These are phyloP conservation scores for Penicillium psychrofluorescens DNA, from an alignment of 495 filamentous ascomycete species.

Conservation along the genomic window DNA sequence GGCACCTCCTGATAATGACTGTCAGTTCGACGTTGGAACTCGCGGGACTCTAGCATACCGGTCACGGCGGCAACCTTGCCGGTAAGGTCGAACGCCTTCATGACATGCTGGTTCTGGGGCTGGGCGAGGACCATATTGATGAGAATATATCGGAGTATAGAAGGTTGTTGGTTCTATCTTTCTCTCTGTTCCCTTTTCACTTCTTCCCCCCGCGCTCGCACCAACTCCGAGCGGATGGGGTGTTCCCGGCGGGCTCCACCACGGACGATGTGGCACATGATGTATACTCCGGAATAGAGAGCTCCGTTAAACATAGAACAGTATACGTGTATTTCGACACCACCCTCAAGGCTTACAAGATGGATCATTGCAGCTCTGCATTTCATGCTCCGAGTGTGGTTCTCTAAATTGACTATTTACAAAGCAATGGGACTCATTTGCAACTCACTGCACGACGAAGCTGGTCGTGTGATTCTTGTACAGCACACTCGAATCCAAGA, in stretches of 20 bases:
- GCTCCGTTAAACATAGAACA: too few species aligned
- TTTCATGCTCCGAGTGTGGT: too few species aligned
- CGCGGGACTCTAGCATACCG: slow-evolving; percentile 3
- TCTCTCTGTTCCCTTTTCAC: not conserved
- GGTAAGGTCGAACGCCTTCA: slow-evolving; percentile 26
- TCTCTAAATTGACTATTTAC: too few species aligned
- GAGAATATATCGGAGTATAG: not conserved
- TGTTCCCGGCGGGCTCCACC: not conserved
- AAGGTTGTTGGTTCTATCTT: too few species aligned
- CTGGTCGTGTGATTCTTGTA: slow-evolving; percentile 41
- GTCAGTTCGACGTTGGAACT: not conserved
- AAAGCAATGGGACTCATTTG: too few species aligned
- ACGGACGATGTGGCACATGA: not conserved
- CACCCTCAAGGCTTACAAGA: too few species aligned
- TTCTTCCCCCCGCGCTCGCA: not conserved
- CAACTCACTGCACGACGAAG: slow-evolving; percentile 29
- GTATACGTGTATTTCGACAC: too few species aligned
- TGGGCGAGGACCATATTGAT: slow-evolving; percentile 32
- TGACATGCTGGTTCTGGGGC: slow-evolving; percentile 29
- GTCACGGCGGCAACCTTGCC: slow-evolving; percentile 31
- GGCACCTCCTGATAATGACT: slow-evolving; percentile 48
- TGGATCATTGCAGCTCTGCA: too few species aligned
- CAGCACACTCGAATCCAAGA: slow-evolving; percentile 45
- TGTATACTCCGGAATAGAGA: not conserved
- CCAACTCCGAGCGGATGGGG: not conserved